Evolutionary conservation across 768 basidiomycete species (phyloP), one percentile per base, ranked within the genome.

Genomic region (Lentinula edodes): DNA sequence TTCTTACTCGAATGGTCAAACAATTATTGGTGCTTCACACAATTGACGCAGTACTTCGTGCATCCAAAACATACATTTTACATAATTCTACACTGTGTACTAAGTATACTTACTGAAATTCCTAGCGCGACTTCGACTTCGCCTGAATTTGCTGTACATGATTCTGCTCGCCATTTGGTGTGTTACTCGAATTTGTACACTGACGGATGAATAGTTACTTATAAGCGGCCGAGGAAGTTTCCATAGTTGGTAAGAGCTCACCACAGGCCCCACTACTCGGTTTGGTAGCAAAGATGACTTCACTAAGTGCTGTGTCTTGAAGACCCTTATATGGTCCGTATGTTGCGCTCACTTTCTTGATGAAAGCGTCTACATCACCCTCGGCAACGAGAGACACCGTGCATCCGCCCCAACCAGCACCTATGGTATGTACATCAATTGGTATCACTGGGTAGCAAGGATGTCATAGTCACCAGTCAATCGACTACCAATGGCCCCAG

Each of bases 391-490:
- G 80, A 6, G 90, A 92, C 20, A 95, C 88, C 0, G 89, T 90
- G 68, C 92, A 94, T 5, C 93, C 93, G 41, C 94, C 94, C 93
- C 93, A 96, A 3, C 92, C 93, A 0, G 93, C 93, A 34, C 91
- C 90, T 90, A 63, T 16, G 38, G 52, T 43, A 39, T 35, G 23
- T 34, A 23, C 9, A 56, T 46, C 35, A 63, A 51, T 2, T 18
- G 13, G 15, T 45, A 62, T 52, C 20, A 13, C 42, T 9, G 59
- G 15, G 53, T 20, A 52, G 7, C 18, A 61, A 8, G 15, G 16
- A 28, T 52, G 52, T 10, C 16, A 51, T 28, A 70, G 76, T 54
- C 58, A 87, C 91, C 91, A 18, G 94, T 95, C n/a, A 94, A 76
- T 28, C 93, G 82, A 65, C 87, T 87, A 6, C 93, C 94, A 65